These are phyloP conservation scores for Lojkania enalia DNA, from an alignment of 2,329 filamentous ascomycete species.

Conservation along the genomic window DNA sequence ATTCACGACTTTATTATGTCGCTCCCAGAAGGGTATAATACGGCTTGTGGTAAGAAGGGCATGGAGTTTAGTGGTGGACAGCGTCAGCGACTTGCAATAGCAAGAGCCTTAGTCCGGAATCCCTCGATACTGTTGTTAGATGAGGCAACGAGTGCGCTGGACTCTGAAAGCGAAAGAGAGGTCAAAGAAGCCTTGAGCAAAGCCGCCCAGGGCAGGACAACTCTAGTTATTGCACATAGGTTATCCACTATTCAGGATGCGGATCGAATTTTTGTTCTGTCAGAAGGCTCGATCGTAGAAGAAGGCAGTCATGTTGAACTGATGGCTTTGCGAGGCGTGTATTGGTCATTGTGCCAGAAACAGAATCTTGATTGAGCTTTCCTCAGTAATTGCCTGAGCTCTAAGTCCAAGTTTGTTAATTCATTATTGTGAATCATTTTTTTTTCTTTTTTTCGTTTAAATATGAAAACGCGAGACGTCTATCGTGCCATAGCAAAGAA, in stretches of 20 bases:
- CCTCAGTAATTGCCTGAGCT: no score
- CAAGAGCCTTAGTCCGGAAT: constrained; percentile 81
- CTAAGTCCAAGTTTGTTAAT: no score
- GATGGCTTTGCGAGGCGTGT: constrained; percentile 16
- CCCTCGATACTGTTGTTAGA: constrained; percentile 68
- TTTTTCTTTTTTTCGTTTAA: no score
- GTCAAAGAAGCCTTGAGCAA: constrained; percentile 23
- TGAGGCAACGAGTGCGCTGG: constrained; percentile 17
- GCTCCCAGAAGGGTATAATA: constrained; percentile 10
- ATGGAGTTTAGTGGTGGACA: constrained; percentile 66
- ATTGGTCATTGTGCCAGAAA: constrained; percentile 18
- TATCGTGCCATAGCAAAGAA: no score
- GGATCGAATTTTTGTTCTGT: constrained; percentile 22
- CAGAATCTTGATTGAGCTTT: constrained; percentile 8
- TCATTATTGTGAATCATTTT: no score
- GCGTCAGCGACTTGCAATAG: constrained; percentile 91
- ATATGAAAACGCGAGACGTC: no score
- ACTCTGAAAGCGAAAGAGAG: constrained; percentile 21
- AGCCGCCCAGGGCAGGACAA: constrained; percentile 9
- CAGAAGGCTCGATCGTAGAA: constrained; percentile 18
- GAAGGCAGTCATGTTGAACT: constrained; percentile 18
- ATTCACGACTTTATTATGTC: constrained; percentile 21
- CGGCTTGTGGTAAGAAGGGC: constrained; percentile 14
- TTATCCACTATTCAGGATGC: constrained; percentile 17
- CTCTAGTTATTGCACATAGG: constrained; percentile 24